Evolutionary conservation across 2,329 filamentous ascomycete species (phyloP), one percentile per base, ranked within the genome.

Genomic region (Cercospora canescens): DNA sequence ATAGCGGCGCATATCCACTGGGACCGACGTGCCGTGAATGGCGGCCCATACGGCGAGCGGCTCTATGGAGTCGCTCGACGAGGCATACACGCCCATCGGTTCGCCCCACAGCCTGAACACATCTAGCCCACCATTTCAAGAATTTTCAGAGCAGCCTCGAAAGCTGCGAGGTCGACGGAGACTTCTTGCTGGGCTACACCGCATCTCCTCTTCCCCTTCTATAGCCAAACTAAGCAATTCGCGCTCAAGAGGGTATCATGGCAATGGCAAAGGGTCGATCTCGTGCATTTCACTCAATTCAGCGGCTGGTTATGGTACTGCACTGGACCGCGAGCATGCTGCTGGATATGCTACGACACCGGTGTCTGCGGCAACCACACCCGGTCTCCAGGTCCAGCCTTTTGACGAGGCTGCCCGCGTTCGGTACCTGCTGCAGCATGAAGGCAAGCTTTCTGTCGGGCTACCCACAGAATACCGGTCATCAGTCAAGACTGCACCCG

Each of bases 201-300:
- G 92, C 65, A 94, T 96, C 74, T 89, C 91, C 11, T 96, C 93
- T 0, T 92, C 90, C 6, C 89, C 91, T 1, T 91, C 91, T 16
- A 81, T 96, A 59, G 83, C 86, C 45, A 86, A 86, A 65, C 78
- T 88, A 62, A 85, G 88, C 63, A 87, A 90, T 66, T 82, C 87
- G 28, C 85, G 88, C 63, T 89, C 92, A 6, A 85, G 87, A 65
- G 89, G 62, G 74, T 91, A 90, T 73, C 87, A 89, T 9, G 89
- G 80, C 62, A 80, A 83, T 68, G 82, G 82, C 18, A 93, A 83
- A 81, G 88, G 83, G 3, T 89, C 87, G 11, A 84, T 89, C 72
- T 90, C 88, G 28, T 90, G 87, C 76, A 85, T 89, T 35, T 89
- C 88, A 30, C 80, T 90, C 65, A 83, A 83, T 41, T 83, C 83